A percentile compares a stretch with the other conserved stretches of the same genome.
Evolutionary conservation across 2,329 filamentous ascomycete genomes (phyloP).

Genomic region (Coniochaeta sp.): DNA sequence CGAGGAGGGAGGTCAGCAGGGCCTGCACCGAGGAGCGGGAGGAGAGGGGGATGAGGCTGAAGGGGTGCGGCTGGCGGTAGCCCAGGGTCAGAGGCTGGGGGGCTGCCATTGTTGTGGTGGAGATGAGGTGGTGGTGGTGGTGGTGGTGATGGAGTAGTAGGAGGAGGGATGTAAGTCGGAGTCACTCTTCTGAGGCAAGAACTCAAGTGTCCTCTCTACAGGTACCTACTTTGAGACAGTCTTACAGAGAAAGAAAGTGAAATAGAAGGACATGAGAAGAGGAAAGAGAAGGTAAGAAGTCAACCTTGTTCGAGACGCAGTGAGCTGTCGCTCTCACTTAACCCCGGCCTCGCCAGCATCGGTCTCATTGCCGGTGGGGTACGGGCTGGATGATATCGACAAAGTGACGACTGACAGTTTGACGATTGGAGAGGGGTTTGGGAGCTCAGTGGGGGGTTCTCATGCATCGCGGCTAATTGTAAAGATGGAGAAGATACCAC

Average conservation of each 20-base stretch:
- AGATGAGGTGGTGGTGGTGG: not conserved
- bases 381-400: conserved; percentile 2
- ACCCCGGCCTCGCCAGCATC: not conserved
- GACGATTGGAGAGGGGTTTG: not conserved
- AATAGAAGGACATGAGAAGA: not conserved
- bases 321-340: not conserved
- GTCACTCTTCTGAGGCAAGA: not conserved
- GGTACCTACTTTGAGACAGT: too few species aligned
- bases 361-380: not conserved
- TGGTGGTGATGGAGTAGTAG: not conserved
- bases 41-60: conserved; percentile 41
- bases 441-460: not conserved
- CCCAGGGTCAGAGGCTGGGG: conserved; percentile 32
- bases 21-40: conserved; percentile 51
- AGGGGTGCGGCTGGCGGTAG: conserved; percentile 47
- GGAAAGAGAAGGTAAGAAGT: not conserved
- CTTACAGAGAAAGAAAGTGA: too few species aligned
- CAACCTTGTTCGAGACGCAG: not conserved
- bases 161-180: not conserved
- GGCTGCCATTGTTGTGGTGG: not conserved
- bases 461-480: not conserved
- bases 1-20: conserved; percentile 56
- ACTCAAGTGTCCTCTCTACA: too few species aligned
- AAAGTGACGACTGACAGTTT: not conserved
- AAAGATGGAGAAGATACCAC: not conserved